Evolutionary conservation across 2,329 filamentous ascomycete species (phyloP).

Genomic region (Annulohypoxylon truncatum): DNA sequence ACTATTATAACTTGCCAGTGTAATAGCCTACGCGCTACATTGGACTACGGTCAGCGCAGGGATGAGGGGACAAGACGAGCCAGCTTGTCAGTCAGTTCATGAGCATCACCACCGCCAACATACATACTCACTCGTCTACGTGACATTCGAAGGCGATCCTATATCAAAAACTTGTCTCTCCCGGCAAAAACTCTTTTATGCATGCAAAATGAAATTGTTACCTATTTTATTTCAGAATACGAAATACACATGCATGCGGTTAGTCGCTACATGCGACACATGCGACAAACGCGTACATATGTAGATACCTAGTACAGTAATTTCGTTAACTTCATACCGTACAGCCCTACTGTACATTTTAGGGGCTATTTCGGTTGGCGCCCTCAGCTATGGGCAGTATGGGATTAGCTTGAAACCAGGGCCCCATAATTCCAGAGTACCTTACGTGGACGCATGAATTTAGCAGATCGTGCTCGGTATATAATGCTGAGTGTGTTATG

Average conservation of each 20-base stretch:
- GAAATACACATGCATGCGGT: not conserved
- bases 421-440: slow-evolving; percentile 24
- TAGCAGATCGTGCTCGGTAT: slow-evolving; percentile 1
- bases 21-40: slow-evolving; percentile 13
- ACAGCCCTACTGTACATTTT: slow-evolving; percentile 2
- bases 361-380: slow-evolving; percentile 30
- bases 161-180: slow-evolving; percentile 1
- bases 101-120: slow-evolving; percentile 9
- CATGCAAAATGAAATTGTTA: not conserved
- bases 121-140: not conserved
- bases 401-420: slow-evolving; percentile 37
- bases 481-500: not conserved
- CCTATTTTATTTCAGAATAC: slow-evolving; percentile 15
- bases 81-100: not conserved
- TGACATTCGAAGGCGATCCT: not conserved
- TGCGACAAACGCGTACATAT: not conserved
- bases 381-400: slow-evolving; percentile 34
- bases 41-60: slow-evolving; percentile 22
- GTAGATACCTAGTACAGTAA: slow-evolving; percentile 1
- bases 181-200: not conserved
- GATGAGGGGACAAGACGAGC: slow-evolving; percentile 26
- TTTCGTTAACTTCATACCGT: not conserved
- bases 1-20: slow-evolving; percentile 17
- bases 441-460: slow-evolving; percentile 30
- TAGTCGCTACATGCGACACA: not conserved